A percentile compares a stretch with the other conserved stretches of the same genome.
phyloP scores from a whole-genome alignment of 2,329 filamentous ascomycete species.

The Leptoxyphium fumago region DNA sequence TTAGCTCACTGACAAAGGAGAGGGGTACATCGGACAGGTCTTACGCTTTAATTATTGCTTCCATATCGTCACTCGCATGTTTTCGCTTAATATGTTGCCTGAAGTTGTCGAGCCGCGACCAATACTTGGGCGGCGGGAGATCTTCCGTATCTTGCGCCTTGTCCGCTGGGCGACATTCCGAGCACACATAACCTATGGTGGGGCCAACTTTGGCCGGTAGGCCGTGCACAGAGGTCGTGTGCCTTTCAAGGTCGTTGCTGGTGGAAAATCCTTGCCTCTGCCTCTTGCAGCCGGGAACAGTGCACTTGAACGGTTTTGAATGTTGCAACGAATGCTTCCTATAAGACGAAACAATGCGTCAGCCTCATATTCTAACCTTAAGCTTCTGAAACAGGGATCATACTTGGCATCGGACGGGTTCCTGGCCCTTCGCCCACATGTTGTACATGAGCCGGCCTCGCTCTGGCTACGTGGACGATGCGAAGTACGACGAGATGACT shows the following conservation, averaged over 20 bases:
- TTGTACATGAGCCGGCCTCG: neutral
- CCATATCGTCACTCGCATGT: conserved; percentile 29
- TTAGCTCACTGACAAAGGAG: neutral
- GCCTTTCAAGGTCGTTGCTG: conserved; percentile 65
- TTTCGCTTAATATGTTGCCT: conserved; percentile 59
- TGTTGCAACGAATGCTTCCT: conserved; percentile 68
- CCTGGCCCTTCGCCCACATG: neutral
- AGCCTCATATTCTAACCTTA: too few relatives aligned
- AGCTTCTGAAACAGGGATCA: neutral
- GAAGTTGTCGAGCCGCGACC: conserved; percentile 79
- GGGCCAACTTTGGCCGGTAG: conserved; percentile 30
- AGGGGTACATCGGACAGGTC: neutral
- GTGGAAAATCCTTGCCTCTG: conserved; percentile 57
- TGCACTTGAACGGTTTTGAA: conserved; percentile 50
- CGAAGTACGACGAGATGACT: neutral
- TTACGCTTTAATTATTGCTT: conserved; percentile 8
- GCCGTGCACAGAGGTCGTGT: conserved; percentile 55
- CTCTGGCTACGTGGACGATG: neutral
- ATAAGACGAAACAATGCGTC: neutral
- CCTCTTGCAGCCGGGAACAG: conserved; percentile 40
- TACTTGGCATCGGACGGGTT: neutral
- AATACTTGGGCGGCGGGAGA: conserved; percentile 40
- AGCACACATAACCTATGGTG: conserved; percentile 32
- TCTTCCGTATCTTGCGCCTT: conserved; percentile 38
- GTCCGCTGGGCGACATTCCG: conserved; percentile 41